Evolutionary conservation across 192 early-diverging fungal species (phyloP).

Genomic region (Linnemannia hyalina): DNA sequence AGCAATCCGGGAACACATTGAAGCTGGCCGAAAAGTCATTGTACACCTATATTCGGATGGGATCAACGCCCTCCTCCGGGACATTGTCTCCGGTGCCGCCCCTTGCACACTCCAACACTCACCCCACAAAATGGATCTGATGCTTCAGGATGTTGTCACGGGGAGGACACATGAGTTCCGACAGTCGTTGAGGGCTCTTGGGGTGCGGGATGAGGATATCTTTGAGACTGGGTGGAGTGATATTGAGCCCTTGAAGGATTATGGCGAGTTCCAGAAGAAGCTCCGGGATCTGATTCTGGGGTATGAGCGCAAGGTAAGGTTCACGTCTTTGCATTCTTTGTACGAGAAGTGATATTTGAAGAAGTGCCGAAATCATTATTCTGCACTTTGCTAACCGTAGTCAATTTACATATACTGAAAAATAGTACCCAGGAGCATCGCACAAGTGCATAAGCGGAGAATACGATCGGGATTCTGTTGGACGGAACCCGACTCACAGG

Average conservation of each 20-base stretch:
- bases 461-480: conserved; percentile 33
- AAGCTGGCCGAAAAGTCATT: conserved; percentile 34
- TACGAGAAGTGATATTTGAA: neutral
- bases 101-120: conserved; percentile 20
- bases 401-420: too few species aligned
- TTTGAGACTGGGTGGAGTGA: conserved; percentile 51
- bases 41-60: conserved; percentile 51
- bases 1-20: conserved; percentile 47
- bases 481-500: conserved; percentile 42
- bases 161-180: conserved; percentile 51
- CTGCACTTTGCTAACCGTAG: too few species aligned
- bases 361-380: too few species aligned
- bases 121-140: conserved; percentile 23
- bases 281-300: conserved; percentile 20
- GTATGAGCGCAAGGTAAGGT: conserved; percentile 38
- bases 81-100: conserved; percentile 31
- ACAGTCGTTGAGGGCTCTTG: conserved; percentile 21
- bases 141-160: conserved; percentile 40
- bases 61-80: conserved; percentile 35
- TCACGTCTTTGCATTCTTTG: neutral
- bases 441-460: conserved; percentile 55
- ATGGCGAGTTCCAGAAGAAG: conserved; percentile 17
- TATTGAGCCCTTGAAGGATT: conserved; percentile 37
- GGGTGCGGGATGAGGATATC: conserved; percentile 36
- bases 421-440: conserved; percentile 41